Evolutionary conservation across 2,329 filamentous ascomycete species (phyloP).

Genomic region (Xylaria polymorpha): DNA sequence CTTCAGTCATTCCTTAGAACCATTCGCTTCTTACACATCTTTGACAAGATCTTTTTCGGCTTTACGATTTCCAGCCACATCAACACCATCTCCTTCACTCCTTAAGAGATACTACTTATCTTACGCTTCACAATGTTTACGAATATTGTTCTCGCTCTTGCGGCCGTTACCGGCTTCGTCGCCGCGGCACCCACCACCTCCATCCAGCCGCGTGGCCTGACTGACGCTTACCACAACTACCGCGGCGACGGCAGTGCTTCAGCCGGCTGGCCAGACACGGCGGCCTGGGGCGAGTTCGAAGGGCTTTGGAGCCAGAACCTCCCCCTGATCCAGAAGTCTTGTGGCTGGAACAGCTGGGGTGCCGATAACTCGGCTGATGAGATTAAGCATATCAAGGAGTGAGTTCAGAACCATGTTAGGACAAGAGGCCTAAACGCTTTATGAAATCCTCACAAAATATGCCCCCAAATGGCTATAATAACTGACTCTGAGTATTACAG

Average conservation of each 20-base stretch:
- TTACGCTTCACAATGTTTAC: neutral
- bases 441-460: no score
- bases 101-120: no score
- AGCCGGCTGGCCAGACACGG: neutral
- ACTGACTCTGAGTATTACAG: no score
- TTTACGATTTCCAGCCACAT: neutral
- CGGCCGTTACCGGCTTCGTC: neutral
- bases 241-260: neutral
- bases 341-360: slow-evolving; percentile 37
- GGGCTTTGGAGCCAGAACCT: slow-evolving; percentile 34
- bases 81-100: neutral
- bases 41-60: slow-evolving; percentile 19
- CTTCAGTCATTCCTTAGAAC: slow-evolving; percentile 1
- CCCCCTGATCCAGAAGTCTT: slow-evolving; percentile 35
- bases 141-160: neutral
- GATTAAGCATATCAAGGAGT: slow-evolving; percentile 24
- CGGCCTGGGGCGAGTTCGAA: slow-evolving; percentile 15
- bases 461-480: no score
- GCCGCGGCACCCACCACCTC: neutral
- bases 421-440: no score
- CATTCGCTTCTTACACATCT: slow-evolving; percentile 15
- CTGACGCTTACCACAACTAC: neutral
- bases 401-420: no score
- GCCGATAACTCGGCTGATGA: slow-evolving; percentile 34
- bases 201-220: neutral